These are phyloP conservation scores for Zasmidium citrigriseum DNA, from an alignment of 2,329 filamentous ascomycete genomes.

Conservation along the genomic window DNA sequence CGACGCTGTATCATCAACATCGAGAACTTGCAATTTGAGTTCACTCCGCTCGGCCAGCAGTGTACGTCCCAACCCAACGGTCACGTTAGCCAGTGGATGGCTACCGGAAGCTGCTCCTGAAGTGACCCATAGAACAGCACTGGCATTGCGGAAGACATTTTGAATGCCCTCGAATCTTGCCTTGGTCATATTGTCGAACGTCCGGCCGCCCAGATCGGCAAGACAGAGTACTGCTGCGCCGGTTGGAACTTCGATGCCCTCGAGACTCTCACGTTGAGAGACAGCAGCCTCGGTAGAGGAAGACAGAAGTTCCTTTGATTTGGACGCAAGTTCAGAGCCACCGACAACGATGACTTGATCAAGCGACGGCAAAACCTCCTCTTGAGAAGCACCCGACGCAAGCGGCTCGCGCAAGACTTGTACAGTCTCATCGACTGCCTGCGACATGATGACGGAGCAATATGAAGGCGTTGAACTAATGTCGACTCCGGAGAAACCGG, in stretches of 20 bases:
- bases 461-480: constrained; percentile 5
- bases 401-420: constrained; percentile 2
- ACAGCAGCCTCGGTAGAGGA: neutral
- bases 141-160: neutral
- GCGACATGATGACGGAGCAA: constrained; percentile 2
- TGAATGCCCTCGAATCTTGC: constrained; percentile 2
- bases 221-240: neutral
- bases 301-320: neutral
- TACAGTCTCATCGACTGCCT: constrained; percentile 10
- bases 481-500: constrained; percentile 38
- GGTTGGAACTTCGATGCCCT: neutral
- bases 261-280: neutral
- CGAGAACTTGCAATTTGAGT: constrained; percentile 27
- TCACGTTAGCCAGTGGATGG: constrained; percentile 14
- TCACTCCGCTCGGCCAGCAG: constrained; percentile 24
- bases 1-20: constrained; percentile 11
- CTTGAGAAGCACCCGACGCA: neutral
- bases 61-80: constrained; percentile 25
- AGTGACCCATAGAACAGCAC: constrained; percentile 10
- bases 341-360: neutral
- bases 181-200: constrained; percentile 10
- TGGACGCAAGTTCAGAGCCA: neutral
- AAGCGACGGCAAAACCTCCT: neutral
- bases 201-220: constrained; percentile 4
- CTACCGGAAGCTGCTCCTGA: neutral